phyloP scores from a whole-genome alignment of 2,329 filamentous ascomycete species.

The Triangularia setosa region DNA sequence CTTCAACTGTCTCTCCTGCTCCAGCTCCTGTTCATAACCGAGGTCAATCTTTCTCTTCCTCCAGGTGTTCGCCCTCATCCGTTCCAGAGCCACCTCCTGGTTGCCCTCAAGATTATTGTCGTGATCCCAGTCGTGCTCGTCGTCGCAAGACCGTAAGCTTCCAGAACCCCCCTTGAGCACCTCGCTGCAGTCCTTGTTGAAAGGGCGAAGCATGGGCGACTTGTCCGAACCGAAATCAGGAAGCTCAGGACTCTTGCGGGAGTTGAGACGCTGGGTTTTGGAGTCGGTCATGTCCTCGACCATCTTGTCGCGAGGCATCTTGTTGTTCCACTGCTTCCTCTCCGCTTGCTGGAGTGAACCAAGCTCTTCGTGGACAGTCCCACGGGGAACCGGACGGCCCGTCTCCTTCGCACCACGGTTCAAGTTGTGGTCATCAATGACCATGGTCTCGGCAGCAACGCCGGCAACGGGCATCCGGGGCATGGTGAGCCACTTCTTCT shows the following conservation, averaged over 20 bases:
- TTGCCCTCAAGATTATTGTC: not conserved
- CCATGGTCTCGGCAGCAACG: too few relatives aligned
- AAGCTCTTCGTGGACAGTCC: not conserved
- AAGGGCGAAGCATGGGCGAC: not conserved
- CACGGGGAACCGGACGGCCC: not conserved
- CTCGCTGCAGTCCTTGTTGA: too few relatives aligned
- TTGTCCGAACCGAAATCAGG: not conserved
- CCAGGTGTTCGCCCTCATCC: not conserved
- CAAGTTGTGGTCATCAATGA: too few relatives aligned
- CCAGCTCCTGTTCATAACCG: not conserved
- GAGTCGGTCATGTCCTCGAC: not conserved
- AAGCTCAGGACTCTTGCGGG: not conserved
- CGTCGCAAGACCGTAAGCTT: not conserved
- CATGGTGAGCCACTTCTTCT: not conserved
- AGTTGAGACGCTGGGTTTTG: not conserved
- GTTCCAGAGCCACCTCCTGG: not conserved
- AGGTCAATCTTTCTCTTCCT: not conserved
- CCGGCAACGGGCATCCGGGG: not conserved
- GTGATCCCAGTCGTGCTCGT: not conserved
- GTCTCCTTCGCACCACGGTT: too few relatives aligned
- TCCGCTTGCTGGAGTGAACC: too few relatives aligned
- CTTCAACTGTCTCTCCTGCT: not conserved
- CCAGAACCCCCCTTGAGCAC: not conserved
- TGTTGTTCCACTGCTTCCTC: not conserved
- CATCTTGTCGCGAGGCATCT: not conserved